These are phyloP conservation scores for Dryas drummondii DNA, from an alignment of 306 rosid genomes.

Conservation along the genomic window DNA sequence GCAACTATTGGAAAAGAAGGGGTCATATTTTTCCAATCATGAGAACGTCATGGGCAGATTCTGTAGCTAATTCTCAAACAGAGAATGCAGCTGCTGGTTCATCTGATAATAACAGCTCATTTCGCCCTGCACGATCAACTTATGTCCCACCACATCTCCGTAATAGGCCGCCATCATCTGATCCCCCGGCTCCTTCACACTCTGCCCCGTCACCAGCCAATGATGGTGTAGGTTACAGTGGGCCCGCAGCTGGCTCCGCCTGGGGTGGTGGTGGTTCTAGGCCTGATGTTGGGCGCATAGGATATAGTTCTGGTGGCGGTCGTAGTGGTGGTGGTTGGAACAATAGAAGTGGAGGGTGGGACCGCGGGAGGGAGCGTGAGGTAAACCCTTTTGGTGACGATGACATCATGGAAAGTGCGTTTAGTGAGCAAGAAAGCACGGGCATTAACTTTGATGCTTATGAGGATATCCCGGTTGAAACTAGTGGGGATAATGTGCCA, in stretches of 20 bases:
- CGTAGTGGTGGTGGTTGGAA: slow-evolving; percentile 50
- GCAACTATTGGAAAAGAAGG: slow-evolving; percentile 22
- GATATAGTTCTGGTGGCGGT: slow-evolving; percentile 32
- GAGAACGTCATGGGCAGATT: slow-evolving; percentile 72
- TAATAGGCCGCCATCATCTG: slow-evolving; percentile 48
- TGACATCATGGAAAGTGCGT: slow-evolving; percentile 29
- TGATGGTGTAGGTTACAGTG: slow-evolving; percentile 39
- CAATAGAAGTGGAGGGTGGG: slow-evolving; percentile 52
- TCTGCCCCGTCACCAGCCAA: slow-evolving; percentile 25
- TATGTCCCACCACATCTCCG: slow-evolving; percentile 88
- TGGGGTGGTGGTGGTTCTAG: slow-evolving; percentile 43
- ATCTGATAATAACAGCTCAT: slow-evolving; percentile 26
- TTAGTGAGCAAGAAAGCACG: slow-evolving; percentile 47
- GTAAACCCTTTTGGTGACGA: slow-evolving; percentile 67
- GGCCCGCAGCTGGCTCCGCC: slow-evolving; percentile 32
- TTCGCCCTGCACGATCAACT: slow-evolving; percentile 42
- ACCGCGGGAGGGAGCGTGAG: slow-evolving; percentile 62
- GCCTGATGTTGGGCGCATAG: slow-evolving; percentile 46
- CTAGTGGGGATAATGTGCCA: slow-evolving; percentile 73
- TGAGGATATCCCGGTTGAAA: slow-evolving; percentile 84
- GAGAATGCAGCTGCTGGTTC: slow-evolving; percentile 39
- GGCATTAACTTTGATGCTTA: slow-evolving; percentile 85
- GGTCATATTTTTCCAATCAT: slow-evolving; percentile 34
- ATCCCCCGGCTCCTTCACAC: slow-evolving; percentile 31
- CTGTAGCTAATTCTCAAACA: slow-evolving; percentile 53